Base-by-base conservation (phyloP, 306 rosid genomes). In the Inga leiocalycina region DNA sequence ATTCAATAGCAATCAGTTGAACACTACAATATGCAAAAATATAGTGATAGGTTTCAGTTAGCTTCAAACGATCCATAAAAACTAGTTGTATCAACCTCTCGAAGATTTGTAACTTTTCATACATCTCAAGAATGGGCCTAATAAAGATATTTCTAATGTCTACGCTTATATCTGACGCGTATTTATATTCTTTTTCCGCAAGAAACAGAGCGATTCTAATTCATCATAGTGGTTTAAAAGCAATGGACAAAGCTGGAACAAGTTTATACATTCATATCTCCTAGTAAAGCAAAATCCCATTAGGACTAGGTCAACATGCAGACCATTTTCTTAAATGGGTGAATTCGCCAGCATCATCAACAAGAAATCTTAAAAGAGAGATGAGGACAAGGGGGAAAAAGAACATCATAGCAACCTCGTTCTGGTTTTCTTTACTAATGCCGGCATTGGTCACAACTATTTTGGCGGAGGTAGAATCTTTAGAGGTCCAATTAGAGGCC, bases 401-500 rank as follows among this genome's bases (percentile, higher is more conserved):
- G 15, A 64, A 13, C 14, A 27, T 68, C 16, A 59, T 56, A 64
- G 83, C 5, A 20, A 91, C 94, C 82, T 81, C 43, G 22, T 32
- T 78, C 69, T 72, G 74, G 46, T 75, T 76, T 52, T 41, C 17
- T 51, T 17, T 43, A 43, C n/a, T 15, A 49, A 56, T 13, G 74
- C 80, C 54, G 5, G 54, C 70, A 0, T 62, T 62, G 20, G 89
- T 81, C 11, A 92, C 37, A 16, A 81, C 52, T 34, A 88, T 6
- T 17, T 56, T 61, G 80, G 69, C 7, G 12, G 67, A 35, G 56
- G 88, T 44, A 71, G 68, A 57, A 20, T 71, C 78, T 35, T 79
- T 82, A 71, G 91, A 76, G 68, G 79, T 51, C 88, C 86, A 89
- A 71, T 66, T 43, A 71, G 93, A 66, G 32, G 87, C 71, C 54